Percentiles rank a stretch among this genome's conserved stretches.
Evolutionary conservation across 345 rosid species (phyloP).

Genomic region (Eucalyptus erythrocorys): DNA sequence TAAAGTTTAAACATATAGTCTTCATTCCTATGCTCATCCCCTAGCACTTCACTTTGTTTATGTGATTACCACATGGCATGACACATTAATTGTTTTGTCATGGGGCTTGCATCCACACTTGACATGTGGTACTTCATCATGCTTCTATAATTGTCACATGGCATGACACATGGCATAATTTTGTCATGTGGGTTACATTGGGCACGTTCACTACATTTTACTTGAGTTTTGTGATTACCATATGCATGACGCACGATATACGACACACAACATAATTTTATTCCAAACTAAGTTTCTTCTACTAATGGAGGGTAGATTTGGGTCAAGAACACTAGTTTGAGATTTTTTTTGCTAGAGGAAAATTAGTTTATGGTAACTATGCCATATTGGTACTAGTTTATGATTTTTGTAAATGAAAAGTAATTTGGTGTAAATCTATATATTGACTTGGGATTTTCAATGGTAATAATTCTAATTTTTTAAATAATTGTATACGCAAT

Average conservation of each 20-base stretch:
- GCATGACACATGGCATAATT: neutral
- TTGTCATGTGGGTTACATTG: neutral
- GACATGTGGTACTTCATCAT: neutral
- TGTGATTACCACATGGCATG: too few species aligned
- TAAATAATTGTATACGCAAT: neutral
- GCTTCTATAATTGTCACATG: neutral
- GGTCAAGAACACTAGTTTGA: neutral
- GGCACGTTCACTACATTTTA: rapidly evolving
- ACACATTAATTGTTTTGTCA: neutral
- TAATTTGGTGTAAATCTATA: neutral
- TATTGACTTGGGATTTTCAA: neutral
- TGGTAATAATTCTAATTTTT: neutral
- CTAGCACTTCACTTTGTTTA: too few species aligned
- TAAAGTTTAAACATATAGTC: too few species aligned
- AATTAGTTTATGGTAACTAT: neutral
- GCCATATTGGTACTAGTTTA: neutral
- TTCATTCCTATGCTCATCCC: neutral
- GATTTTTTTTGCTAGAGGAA: neutral
- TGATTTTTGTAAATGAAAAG: neutral
- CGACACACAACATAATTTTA: neutral
- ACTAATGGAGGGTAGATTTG: neutral
- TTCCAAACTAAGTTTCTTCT: neutral
- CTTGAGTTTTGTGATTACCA: neutral
- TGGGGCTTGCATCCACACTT: neutral
- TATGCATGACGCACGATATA: neutral